Conservation (phyloP, 768 basidiomycete genomes). For the Nidularia pulvinata region DNA sequence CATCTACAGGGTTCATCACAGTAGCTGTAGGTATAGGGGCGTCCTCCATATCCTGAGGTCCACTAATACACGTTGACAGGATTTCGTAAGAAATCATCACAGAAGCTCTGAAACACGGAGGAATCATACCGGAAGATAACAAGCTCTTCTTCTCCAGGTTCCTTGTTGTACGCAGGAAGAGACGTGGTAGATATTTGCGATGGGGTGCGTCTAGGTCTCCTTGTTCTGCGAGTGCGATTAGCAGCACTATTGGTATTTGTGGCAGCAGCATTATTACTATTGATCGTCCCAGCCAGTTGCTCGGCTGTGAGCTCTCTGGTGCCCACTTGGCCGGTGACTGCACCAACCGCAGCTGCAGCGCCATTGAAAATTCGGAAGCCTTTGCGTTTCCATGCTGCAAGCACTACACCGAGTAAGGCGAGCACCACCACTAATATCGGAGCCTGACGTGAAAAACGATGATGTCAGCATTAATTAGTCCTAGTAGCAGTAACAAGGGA, state of each 20-base stretch:
- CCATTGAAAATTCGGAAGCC: background rate
- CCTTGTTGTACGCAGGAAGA: conserved; percentile 79
- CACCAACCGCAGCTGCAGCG: background rate
- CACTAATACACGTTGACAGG: conserved; percentile 25
- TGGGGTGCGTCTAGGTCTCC: conserved; percentile 60
- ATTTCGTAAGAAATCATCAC: background rate
- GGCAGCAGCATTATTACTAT: conserved; percentile 10
- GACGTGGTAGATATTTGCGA: conserved; percentile 82
- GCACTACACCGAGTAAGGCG: background rate
- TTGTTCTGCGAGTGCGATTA: conserved; percentile 24
- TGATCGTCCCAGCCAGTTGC: conserved; percentile 51
- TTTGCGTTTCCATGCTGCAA: background rate
- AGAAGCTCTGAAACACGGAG: background rate
- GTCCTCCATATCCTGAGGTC: conserved; percentile 55
- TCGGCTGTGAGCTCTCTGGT: conserved; percentile 31
- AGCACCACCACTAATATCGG: background rate
- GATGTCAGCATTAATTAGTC: background rate
- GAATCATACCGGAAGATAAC: conserved; percentile 55
- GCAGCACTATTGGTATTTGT: conserved; percentile 15
- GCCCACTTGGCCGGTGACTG: conserved; percentile 2
- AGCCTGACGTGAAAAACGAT: background rate
- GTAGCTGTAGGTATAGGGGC: conserved; percentile 39
- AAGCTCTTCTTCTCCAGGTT: conserved; percentile 81
- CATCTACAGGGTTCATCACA: conserved; percentile 33
- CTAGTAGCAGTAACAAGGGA: background rate